phyloP scores from a whole-genome alignment of 176 grass and related monocot genomes.

The Lolium multiflorum region DNA sequence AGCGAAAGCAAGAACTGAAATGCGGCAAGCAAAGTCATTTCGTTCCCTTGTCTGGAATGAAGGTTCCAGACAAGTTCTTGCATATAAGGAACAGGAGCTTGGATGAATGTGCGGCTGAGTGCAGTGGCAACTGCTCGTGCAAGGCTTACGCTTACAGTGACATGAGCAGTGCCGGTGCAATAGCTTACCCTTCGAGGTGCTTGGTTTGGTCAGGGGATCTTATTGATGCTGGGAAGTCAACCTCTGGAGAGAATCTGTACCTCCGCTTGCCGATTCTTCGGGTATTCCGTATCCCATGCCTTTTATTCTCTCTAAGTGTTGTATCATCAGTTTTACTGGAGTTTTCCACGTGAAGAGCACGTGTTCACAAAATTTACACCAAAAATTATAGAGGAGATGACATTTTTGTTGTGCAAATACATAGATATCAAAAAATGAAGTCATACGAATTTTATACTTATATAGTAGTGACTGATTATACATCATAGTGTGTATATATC shows the following conservation, averaged over 20 bases:
- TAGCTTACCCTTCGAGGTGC: slow-evolving; percentile 42
- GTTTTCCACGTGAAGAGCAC: background rate
- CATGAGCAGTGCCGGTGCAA: background rate
- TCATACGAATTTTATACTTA: background rate
- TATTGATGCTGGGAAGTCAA: slow-evolving; percentile 41
- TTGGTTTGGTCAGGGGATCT: slow-evolving; percentile 59
- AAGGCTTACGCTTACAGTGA: slow-evolving; percentile 47
- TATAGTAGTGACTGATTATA: background rate
- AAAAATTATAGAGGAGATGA: background rate
- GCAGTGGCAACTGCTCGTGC: slow-evolving; percentile 57
- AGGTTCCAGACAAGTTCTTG: slow-evolving; percentile 43
- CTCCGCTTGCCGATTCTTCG: slow-evolving; percentile 36
- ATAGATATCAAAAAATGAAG: background rate
- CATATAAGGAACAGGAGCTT: slow-evolving; percentile 46
- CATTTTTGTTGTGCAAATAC: background rate
- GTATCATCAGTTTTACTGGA: background rate
- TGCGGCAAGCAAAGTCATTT: slow-evolving; percentile 30
- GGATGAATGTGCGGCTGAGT: slow-evolving; percentile 42
- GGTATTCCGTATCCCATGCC: background rate
- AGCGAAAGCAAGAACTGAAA: slow-evolving; percentile 22
- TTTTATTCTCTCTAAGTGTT: background rate
- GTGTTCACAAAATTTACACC: background rate
- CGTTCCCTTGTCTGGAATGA: slow-evolving; percentile 29
- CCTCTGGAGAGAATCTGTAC: slow-evolving; percentile 13
- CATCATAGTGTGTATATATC: background rate